Conservation (phyloP, 1,139 yeast species). For the Saccharomyces hybrid region DNA sequence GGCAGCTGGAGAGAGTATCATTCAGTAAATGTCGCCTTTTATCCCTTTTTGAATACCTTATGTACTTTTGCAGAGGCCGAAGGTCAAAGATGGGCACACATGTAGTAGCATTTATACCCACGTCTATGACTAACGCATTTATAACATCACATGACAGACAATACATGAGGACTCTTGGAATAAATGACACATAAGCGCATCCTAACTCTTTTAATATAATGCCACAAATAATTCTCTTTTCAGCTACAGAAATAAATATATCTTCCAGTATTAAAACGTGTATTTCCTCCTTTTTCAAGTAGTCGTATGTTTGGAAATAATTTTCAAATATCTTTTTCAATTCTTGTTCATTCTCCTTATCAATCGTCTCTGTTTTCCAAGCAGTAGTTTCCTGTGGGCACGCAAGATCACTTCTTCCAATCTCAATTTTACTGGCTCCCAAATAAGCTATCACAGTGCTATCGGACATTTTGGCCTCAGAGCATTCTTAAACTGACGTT, state of each 20-base stretch:
- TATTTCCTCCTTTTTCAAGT: not conserved
- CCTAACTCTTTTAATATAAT: not conserved
- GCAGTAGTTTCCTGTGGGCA: not conserved
- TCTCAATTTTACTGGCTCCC: not conserved
- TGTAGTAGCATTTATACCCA: not conserved
- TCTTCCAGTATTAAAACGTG: constrained; percentile 1
- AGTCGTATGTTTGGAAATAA: not conserved
- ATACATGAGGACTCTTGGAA: constrained; percentile 3
- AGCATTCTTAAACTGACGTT: not conserved
- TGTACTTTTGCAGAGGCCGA: constrained; percentile 1
- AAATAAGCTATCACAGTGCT: not conserved
- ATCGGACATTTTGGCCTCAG: not conserved
- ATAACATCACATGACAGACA: constrained; percentile 2
- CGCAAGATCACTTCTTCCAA: not conserved
- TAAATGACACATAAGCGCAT: not conserved
- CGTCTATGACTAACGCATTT: constrained; percentile 1
- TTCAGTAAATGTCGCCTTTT: not conserved
- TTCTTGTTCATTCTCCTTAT: not conserved
- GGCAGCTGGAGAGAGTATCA: not conserved
- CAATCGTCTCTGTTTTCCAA: not conserved
- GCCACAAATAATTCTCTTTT: constrained; percentile 1
- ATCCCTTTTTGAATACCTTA: not conserved
- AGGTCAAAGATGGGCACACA: constrained; percentile 2
- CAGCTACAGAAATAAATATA: not conserved
- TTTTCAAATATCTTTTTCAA: not conserved